Percentiles rank a stretch among this genome's conserved stretches.
Conservation (phyloP, 2,329 filamentous ascomycete genomes). For the Alternaria atra region DNA sequence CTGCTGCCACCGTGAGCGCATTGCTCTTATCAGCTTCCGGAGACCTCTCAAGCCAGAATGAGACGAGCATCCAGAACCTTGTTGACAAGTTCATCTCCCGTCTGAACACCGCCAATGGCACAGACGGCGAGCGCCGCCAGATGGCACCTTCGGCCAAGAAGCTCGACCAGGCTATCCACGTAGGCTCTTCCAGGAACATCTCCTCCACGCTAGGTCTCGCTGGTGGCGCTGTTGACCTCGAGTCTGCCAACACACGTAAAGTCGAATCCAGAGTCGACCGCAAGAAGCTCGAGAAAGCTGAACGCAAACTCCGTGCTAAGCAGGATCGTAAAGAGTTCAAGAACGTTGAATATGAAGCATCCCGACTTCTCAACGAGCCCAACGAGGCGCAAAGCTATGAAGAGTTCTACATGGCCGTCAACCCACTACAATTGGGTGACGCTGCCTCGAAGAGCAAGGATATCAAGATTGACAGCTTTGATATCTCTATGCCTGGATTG, state of each 20-base stretch:
- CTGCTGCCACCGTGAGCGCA: slow-evolving; percentile 83
- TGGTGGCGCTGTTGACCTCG: slow-evolving; percentile 85
- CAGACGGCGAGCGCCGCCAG: slow-evolving; percentile 71
- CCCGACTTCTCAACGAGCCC: slow-evolving; percentile 82
- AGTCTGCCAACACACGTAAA: slow-evolving; percentile 91
- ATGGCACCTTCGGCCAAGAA: slow-evolving; percentile 81
- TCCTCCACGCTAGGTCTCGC: slow-evolving; percentile 93
- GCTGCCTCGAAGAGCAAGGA: slow-evolving; percentile 88
- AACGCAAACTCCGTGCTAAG: slow-evolving; percentile 96
- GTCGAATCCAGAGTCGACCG: slow-evolving; percentile 97
- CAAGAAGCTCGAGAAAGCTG: slow-evolving; percentile 99
- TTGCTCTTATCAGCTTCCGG: slow-evolving; percentile 94
- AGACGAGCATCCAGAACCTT: slow-evolving; percentile 80
- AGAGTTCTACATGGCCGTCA: slow-evolving; percentile 99
- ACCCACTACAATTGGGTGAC: slow-evolving; percentile 88
- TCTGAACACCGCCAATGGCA: slow-evolving; percentile 76
- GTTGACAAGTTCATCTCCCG: slow-evolving; percentile 90
- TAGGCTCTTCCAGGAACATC: slow-evolving; percentile 92
- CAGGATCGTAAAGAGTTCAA: slow-evolving; percentile 99
- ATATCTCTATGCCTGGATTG: slow-evolving; percentile 88
- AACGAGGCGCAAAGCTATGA: slow-evolving; percentile 92
- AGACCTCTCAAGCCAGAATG: slow-evolving; percentile 74
- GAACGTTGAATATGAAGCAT: slow-evolving; percentile 97
- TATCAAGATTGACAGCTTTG: slow-evolving; percentile 96
- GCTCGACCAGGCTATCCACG: slow-evolving; percentile 93